Base-by-base conservation (phyloP, 2,329 filamentous ascomycete species). In the Neonectria ditissima region DNA sequence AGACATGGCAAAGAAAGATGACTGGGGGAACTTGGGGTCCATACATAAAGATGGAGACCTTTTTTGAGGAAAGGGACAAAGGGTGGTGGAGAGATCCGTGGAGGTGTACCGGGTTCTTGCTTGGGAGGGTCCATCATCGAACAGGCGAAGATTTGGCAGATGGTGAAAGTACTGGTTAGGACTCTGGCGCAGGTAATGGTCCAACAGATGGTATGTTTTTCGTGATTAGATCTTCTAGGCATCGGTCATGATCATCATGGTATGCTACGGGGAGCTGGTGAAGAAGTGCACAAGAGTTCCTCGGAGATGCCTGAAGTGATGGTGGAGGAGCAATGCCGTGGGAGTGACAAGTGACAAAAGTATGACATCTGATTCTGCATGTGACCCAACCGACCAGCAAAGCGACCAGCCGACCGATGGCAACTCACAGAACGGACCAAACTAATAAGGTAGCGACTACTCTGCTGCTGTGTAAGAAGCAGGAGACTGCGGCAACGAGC, bases 361-460 rank as follows among this genome's bases (percentile, higher is more conserved):
- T 53, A 45, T 57, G 59, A 53, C 59, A 53, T 56, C 47, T 54
- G 53, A 62, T 57, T 32, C 26, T 50, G 41, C 41, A 41, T 50
- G 55, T 58, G 60, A 58, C 55, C 32, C 47, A 48, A 41, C 48
- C 26, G 18, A 20, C 52, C 53, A 62, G 28, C 26, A 22, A 62
- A 50, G 48, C 51, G 43, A 48, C 47, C 52, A 26, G 53, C 24
- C 32, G 22, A 55, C 11, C 22, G 56, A 34, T 28, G 11, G 47
- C 47, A 18, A 50, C 47, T 32, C 13, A 50, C 47, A 50, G 47
- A 13, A 50, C 47, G 16, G 47, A 50, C n/a, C n/a, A 11, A 50
- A 41, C 54, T 20, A 34, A 45, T n/a, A n/a, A n/a, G n/a, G n/a
- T n/a, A n/a, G n/a, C n/a, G n/a, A n/a, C n/a, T n/a, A n/a, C n/a